Conservation (phyloP, 2,329 filamentous ascomycete species). For the Zymoseptoria tritici region DNA sequence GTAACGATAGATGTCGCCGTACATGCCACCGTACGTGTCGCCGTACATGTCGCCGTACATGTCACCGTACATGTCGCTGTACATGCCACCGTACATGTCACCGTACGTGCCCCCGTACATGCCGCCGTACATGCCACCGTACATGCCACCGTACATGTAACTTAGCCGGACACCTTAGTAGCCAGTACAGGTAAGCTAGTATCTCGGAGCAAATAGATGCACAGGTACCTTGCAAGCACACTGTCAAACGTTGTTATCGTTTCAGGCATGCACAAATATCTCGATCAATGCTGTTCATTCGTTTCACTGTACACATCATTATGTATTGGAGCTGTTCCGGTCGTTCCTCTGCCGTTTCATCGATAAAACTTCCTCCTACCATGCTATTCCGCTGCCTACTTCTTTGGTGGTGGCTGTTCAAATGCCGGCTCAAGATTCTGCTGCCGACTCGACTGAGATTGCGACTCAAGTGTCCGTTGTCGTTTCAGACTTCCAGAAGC, state of each 20-base stretch:
- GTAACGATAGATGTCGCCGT: too few relatives aligned
- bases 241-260: neutral
- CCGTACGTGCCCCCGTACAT: neutral
- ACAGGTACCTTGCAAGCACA: neutral
- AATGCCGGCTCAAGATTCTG: conserved; percentile 1
- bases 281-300: neutral
- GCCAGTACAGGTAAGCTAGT: neutral
- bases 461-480: conserved; percentile 6
- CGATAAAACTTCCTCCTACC: neutral
- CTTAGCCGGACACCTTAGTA: neutral
- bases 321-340: neutral
- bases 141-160: neutral
- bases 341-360: neutral
- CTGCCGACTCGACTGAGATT: neutral
- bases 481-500: conserved; percentile 5
- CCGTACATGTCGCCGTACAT: neutral
- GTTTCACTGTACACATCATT: neutral
- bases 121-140: neutral
- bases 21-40: too few relatives aligned
- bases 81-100: neutral
- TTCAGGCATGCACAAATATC: neutral
- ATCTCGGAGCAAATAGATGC: neutral
- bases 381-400: neutral
- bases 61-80: too few relatives aligned
- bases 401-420: neutral